Evolutionary conservation across 1,284 basidiomycete species (phyloP), one percentile per base, ranked within the genome.

Genomic region (Ceratobasidium sp.): DNA sequence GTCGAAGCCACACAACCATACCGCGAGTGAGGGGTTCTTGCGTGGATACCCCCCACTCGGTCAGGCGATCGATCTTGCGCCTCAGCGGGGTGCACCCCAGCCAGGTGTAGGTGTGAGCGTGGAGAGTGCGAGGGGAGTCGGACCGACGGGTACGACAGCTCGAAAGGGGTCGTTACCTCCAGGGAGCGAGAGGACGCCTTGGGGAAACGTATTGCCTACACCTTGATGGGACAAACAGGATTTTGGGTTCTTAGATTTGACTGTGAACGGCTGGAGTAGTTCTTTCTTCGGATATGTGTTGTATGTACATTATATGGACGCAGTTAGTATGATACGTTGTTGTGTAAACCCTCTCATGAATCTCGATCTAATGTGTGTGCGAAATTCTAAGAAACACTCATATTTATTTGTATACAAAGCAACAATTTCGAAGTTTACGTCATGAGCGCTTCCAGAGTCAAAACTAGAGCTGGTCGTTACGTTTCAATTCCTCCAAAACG

Each of bases 1-100:
- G 2, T 36, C 29, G 0, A 63, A 48, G 47, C 45, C 31, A 9
- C 45, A 47, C 24, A 53, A 27, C 24, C 69, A 73, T 41, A 73
- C 69, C 31, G 69, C 57, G 45, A 73, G 69, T 19, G 69, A 73
- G n/a, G 69, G 69, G 45, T 63, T 73, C 41, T 51, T 73, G 54
- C 24, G 66, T 24, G 59, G 59, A 6, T 73, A 60, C 27, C 2
- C 45, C 2, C 29, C 29, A 9, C 57, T 60, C 41, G 57, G 57
- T 9, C 57, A 33, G 41, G 29, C 27, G 19, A n/a, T 63, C 17
- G 60, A 63, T 24, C 22, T 63, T 47, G 41, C 36, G 44, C 14
- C 44, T 14, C 60, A 63, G 33, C 36, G 44, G 44, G 17, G 17
- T 47, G 60, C 17, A 15, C 4, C 57, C 3, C 60, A 63, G 22